Conservation (phyloP, 192 early-diverging fungal species). For the Coemansia sp. region DNA sequence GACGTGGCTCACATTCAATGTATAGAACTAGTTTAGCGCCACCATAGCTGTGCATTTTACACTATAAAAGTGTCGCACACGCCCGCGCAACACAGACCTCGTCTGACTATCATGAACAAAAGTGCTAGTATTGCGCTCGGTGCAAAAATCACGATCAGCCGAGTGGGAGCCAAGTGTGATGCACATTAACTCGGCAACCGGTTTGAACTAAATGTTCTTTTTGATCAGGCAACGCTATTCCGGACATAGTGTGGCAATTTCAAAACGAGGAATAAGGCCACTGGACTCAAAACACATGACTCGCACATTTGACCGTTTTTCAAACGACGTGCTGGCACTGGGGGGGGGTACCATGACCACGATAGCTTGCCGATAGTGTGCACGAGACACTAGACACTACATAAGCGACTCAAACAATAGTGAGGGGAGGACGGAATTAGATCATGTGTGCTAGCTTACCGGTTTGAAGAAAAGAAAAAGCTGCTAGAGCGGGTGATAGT, state of each 20-base stretch:
- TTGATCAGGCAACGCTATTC: constrained; percentile 2
- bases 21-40: neutral
- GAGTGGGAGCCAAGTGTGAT: neutral
- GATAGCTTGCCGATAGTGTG: neutral
- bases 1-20: neutral
- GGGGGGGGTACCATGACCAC: neutral
- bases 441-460: neutral
- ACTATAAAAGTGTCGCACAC: neutral
- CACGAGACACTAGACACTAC: neutral
- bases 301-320: neutral
- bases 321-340: neutral
- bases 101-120: neutral
- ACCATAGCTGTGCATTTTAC: neutral
- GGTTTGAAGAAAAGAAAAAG: neutral
- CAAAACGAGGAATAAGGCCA: neutral
- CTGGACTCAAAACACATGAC: neutral
- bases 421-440: neutral
- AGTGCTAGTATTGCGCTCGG: neutral
- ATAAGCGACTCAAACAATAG: neutral
- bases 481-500: neutral
- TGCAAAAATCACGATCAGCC: neutral
- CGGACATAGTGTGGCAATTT: neutral
- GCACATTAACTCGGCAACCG: neutral
- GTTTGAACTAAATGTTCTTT: neutral
- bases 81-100: neutral